These are phyloP conservation scores for Aspergillus neoniger DNA, from an alignment of 2,329 filamentous ascomycete genomes.

Conservation along the genomic window DNA sequence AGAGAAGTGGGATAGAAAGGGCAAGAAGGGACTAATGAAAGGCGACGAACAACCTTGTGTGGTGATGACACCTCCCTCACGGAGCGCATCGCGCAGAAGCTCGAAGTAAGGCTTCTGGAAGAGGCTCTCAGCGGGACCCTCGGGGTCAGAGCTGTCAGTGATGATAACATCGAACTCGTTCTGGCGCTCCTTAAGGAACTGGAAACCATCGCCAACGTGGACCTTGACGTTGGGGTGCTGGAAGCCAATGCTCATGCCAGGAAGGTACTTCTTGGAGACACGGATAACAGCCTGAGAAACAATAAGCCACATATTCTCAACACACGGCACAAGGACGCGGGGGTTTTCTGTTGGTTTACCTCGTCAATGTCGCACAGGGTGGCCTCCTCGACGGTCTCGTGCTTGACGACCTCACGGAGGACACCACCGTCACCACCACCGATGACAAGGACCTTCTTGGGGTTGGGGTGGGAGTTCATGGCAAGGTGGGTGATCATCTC, in stretches of 20 bases:
- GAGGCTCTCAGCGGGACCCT: constrained; percentile 91
- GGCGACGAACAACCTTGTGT: constrained; percentile 99
- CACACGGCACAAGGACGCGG: not conserved
- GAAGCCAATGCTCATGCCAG: constrained; percentile 89
- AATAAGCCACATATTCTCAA: not conserved
- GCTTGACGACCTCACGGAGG: constrained; percentile 98
- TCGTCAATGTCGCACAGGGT: constrained; percentile 98
- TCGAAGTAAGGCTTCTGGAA: constrained; percentile 99
- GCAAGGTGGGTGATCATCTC: constrained; percentile 99
- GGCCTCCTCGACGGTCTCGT: constrained; percentile 94
- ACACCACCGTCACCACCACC: constrained; percentile 97
- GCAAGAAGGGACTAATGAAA: constrained; percentile 51
- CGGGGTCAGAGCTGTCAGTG: constrained; percentile 96
- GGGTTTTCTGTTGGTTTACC: constrained; percentile 47
- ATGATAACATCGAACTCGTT: constrained; percentile 99
- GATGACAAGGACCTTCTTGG: constrained; percentile 97
- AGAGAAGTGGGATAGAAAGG: constrained; percentile 43
- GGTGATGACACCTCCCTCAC: constrained; percentile 95
- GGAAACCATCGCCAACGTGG: constrained; percentile 96
- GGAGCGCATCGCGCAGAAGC: constrained; percentile 84
- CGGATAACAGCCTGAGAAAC: constrained; percentile 78
- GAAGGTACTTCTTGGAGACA: constrained; percentile 96
- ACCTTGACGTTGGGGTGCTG: constrained; percentile 90
- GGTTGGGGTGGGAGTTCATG: constrained; percentile 97
- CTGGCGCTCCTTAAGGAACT: constrained; percentile 96